Percentiles rank a stretch among this genome's conserved stretches.
These are phyloP conservation scores for Phytophthora ramorum DNA, from an alignment of 352 stramenopile species.

Conservation along the genomic window DNA sequence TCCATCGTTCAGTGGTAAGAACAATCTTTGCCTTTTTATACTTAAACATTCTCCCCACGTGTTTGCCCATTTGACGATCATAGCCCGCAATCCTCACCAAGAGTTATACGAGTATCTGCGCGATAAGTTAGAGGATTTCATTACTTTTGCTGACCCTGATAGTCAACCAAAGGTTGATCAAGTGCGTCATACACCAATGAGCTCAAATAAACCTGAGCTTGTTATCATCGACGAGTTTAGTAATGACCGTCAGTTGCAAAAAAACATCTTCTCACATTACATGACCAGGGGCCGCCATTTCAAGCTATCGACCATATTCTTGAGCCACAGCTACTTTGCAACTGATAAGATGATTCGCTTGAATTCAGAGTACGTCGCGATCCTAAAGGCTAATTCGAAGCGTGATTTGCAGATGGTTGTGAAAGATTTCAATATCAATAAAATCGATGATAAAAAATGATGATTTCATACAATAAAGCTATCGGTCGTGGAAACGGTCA, in stretches of 20 bases:
- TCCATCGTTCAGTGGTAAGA: conserved; percentile 22
- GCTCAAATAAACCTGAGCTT: conserved; percentile 23
- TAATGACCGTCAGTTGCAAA: conserved; percentile 22
- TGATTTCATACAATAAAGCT: conserved; percentile 4
- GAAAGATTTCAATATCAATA: conserved; percentile 21
- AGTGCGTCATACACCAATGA: conserved; percentile 10
- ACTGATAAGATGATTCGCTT: conserved; percentile 2
- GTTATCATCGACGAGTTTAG: conserved; percentile 31
- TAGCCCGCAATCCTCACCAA: conserved; percentile 29
- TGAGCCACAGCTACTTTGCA: conserved; percentile 8
- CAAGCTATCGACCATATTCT: conserved; percentile 13
- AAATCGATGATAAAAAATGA: conserved; percentile 13
- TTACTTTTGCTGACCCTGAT: conserved; percentile 19
- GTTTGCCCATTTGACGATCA: conserved; percentile 19
- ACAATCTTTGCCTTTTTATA: neutral
- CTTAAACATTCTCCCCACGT: conserved; percentile 9
- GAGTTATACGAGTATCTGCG: conserved; percentile 28
- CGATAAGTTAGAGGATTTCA: conserved; percentile 29
- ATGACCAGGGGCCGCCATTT: conserved; percentile 2
- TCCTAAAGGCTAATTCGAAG: conserved; percentile 26
- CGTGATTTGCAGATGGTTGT: conserved; percentile 20
- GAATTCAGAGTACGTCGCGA: conserved; percentile 3
- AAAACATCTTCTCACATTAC: conserved; percentile 12
- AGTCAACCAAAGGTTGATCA: conserved; percentile 11
- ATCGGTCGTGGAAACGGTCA: conserved; percentile 12